Evolutionary conservation across 345 rosid genomes (phyloP).

Genomic region (Cardamine chenopodiifolia): DNA sequence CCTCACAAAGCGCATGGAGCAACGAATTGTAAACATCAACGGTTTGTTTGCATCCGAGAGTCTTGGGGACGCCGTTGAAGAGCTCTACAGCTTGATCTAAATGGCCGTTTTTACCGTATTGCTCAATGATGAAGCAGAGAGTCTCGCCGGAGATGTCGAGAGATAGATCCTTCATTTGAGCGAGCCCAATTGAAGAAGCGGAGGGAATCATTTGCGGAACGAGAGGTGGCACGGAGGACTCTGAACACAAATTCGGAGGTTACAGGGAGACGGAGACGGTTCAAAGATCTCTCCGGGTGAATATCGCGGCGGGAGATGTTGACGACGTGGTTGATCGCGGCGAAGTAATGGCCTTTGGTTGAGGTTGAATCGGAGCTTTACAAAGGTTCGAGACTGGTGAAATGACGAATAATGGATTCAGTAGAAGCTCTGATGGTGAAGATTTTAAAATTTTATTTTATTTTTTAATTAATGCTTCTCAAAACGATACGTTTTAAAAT

Average conservation of each 20-base stretch:
- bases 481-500: conserved; percentile 23
- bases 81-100: conserved; percentile 83
- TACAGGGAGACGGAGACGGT: conserved; percentile 54
- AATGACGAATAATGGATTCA: conserved; percentile 8
- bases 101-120: conserved; percentile 74
- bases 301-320: conserved; percentile 75
- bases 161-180: conserved; percentile 48
- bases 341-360: conserved; percentile 72
- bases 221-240: conserved; percentile 76
- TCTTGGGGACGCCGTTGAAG: conserved; percentile 59
- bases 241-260: conserved; percentile 80
- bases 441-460: background rate
- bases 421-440: background rate
- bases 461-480: fast-evolving
- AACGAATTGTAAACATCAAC: conserved; percentile 63
- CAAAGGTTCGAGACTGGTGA: conserved; percentile 23
- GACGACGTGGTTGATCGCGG: conserved; percentile 78
- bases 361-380: conserved; percentile 32
- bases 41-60: conserved; percentile 58
- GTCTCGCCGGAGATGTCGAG: conserved; percentile 62
- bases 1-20: conserved; percentile 78
- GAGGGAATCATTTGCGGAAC: conserved; percentile 66
- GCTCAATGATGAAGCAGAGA: conserved; percentile 69
- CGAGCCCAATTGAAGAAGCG: conserved; percentile 92
- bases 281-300: conserved; percentile 80